Percentiles rank a stretch among this genome's conserved stretches.
Evolutionary conservation across 1,284 basidiomycete genomes (phyloP).

Genomic region (Leccinum fallax): DNA sequence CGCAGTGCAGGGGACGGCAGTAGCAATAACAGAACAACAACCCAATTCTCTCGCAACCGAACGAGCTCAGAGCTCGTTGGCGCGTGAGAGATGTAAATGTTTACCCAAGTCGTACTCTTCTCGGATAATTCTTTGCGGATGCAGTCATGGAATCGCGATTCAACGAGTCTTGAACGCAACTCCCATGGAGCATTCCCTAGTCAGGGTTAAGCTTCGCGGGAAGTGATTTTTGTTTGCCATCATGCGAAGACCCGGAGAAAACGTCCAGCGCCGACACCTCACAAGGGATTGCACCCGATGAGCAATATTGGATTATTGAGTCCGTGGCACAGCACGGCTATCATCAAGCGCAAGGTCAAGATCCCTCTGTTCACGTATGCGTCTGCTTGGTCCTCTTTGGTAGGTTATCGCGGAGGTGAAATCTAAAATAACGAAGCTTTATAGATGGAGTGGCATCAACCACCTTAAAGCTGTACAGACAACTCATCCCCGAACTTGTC

Average conservation of each 20-base stretch:
- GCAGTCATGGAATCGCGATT: not conserved
- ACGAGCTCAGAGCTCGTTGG: not conserved
- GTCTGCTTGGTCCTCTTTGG: slow-evolving; percentile 25
- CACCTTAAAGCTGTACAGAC: slow-evolving; percentile 18
- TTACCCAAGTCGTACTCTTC: not conserved
- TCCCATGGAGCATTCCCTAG: not conserved
- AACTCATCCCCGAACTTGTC: slow-evolving; percentile 13
- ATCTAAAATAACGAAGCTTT: slow-evolving; percentile 28
- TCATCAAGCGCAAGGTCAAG: slow-evolving; percentile 34
- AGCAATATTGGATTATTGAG: slow-evolving; percentile 26
- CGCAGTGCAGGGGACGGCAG: not conserved
- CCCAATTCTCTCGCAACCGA: not conserved
- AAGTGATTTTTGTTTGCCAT: slow-evolving; percentile 12
- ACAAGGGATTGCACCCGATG: slow-evolving; percentile 33
- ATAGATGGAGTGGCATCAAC: slow-evolving; percentile 27
- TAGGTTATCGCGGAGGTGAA: slow-evolving; percentile 29
- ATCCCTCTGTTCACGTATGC: slow-evolving; percentile 25
- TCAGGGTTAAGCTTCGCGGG: slow-evolving; percentile 33
- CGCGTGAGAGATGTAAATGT: not conserved
- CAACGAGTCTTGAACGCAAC: slow-evolving; percentile 1
- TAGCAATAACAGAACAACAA: not conserved
- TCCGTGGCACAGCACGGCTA: slow-evolving; percentile 35
- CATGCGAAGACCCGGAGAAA: slow-evolving; percentile 28
- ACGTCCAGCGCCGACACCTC: slow-evolving; percentile 33
- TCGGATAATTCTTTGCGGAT: slow-evolving; percentile 3